Conservation (phyloP, 2,329 filamentous ascomycete genomes). For the Aureobasidium uvarum region DNA sequence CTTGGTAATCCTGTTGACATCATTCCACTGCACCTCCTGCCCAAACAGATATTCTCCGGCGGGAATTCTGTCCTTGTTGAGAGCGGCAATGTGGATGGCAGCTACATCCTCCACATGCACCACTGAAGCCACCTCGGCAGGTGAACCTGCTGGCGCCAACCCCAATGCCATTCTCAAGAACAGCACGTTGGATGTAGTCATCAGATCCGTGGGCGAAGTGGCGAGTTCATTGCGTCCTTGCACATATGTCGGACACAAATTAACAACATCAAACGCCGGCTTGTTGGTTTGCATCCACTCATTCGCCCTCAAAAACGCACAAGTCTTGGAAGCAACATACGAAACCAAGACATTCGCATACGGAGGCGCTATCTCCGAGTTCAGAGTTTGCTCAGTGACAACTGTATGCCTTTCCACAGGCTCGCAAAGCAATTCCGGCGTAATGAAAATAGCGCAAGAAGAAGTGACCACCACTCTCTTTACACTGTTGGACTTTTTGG, state of each 20-base stretch:
- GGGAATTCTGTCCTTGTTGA: slow-evolving; percentile 29
- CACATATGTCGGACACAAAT: slow-evolving; percentile 36
- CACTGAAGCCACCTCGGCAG: slow-evolving; percentile 17
- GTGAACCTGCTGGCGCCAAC: slow-evolving; percentile 11
- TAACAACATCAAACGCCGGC: slow-evolving; percentile 36
- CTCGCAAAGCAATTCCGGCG: slow-evolving; percentile 21
- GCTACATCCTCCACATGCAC: slow-evolving; percentile 38
- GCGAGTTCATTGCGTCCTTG: slow-evolving; percentile 37
- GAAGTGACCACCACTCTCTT: slow-evolving; percentile 46
- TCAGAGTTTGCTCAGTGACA: slow-evolving; percentile 28
- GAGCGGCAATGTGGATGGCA: slow-evolving; percentile 35
- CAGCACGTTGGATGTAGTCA: slow-evolving; percentile 33
- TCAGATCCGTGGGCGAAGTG: slow-evolving; percentile 29
- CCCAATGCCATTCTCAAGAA: slow-evolving; percentile 31
- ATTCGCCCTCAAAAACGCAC: slow-evolving; percentile 31
- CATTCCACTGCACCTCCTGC: slow-evolving; percentile 27
- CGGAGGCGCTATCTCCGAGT: slow-evolving; percentile 29
- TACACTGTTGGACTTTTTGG: slow-evolving; percentile 39
- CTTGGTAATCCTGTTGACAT: slow-evolving; percentile 29
- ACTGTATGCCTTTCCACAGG: slow-evolving; percentile 23
- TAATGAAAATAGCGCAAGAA: slow-evolving; percentile 31
- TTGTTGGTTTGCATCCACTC: slow-evolving; percentile 32
- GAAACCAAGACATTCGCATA: slow-evolving; percentile 31
- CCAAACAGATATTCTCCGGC: slow-evolving; percentile 23
- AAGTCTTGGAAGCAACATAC: slow-evolving; percentile 35